Evolutionary conservation across 192 early-diverging fungal genomes (phyloP).

Genomic region (Umbelopsis vinacea): DNA sequence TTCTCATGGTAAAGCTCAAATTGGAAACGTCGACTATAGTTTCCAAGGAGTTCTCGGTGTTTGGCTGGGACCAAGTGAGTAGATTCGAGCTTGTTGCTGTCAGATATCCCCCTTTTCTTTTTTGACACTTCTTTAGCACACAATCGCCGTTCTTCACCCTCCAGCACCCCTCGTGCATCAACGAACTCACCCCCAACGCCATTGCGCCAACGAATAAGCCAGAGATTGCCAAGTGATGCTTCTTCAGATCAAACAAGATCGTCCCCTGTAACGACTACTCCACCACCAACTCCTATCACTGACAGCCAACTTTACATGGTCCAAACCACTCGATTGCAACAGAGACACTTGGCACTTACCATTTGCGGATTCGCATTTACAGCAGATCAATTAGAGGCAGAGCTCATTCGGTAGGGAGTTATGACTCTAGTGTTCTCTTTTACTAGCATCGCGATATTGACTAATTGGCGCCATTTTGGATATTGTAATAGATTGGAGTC

Average conservation of each 20-base stretch:
- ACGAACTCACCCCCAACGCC: constrained; percentile 8
- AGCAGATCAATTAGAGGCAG: constrained; percentile 50
- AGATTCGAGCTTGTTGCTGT: background rate
- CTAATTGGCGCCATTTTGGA: background rate
- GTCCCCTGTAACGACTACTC: constrained; percentile 46
- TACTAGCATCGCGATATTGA: constrained; percentile 24
- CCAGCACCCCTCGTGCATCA: constrained; percentile 1
- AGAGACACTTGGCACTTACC: constrained; percentile 51
- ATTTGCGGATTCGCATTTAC: constrained; percentile 57
- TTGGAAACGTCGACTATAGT: constrained; percentile 56
- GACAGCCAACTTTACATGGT: constrained; percentile 38
- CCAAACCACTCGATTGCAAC: constrained; percentile 49
- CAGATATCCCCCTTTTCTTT: background rate
- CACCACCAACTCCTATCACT: constrained; percentile 29
- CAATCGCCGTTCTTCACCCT: constrained; percentile 7
- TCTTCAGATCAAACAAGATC: constrained; percentile 29
- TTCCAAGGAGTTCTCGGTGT: constrained; percentile 58
- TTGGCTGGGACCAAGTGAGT: constrained; percentile 39
- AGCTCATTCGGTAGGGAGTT: constrained; percentile 41
- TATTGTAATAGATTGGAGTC: constrained; percentile 63
- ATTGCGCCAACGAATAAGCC: background rate
- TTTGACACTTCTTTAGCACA: background rate
- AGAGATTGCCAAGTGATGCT: background rate
- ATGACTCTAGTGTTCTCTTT: constrained; percentile 28
- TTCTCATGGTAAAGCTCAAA: constrained; percentile 45